phyloP scores from a whole-genome alignment of 495 filamentous ascomycete genomes.

The Articulospora tetracladia region DNA sequence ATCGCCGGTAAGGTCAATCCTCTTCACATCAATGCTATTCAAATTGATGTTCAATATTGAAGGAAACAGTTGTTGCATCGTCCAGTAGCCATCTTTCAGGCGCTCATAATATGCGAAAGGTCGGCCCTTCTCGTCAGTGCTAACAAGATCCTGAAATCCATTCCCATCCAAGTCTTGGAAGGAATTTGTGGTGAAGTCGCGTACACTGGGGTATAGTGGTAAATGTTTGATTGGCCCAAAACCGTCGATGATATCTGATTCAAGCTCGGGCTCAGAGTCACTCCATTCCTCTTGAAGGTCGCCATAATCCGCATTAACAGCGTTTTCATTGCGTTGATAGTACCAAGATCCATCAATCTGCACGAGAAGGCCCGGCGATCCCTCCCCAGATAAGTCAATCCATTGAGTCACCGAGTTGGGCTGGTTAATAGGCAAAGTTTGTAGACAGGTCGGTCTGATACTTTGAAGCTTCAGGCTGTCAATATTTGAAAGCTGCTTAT shows the following conservation, averaged over 20 bases:
- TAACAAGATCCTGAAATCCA: not conserved
- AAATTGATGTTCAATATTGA: not conserved
- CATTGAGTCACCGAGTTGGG: not conserved
- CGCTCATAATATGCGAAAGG: not conserved
- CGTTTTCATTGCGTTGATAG: not conserved
- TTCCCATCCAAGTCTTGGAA: not conserved
- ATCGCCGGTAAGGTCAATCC: conserved; percentile 29
- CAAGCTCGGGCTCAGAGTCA: not conserved
- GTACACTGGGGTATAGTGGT: not conserved
- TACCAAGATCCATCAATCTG: not conserved
- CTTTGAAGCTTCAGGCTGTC: too few relatives aligned
- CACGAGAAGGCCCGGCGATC: not conserved
- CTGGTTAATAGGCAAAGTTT: not conserved
- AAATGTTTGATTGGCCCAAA: not conserved
- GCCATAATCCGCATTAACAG: not conserved
- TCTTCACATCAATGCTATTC: not conserved
- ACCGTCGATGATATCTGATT: not conserved
- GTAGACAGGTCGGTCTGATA: not conserved
- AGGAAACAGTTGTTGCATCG: not conserved
- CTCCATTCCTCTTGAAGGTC: not conserved
- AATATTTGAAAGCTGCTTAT: too few relatives aligned
- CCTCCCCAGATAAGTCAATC: not conserved
- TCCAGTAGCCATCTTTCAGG: not conserved
- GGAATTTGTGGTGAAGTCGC: not conserved
- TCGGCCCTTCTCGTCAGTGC: not conserved